A percentile compares a stretch with the other conserved stretches of the same genome.
Conservation (phyloP, 768 basidiomycete genomes). For the Exsudoporus frostii region DNA sequence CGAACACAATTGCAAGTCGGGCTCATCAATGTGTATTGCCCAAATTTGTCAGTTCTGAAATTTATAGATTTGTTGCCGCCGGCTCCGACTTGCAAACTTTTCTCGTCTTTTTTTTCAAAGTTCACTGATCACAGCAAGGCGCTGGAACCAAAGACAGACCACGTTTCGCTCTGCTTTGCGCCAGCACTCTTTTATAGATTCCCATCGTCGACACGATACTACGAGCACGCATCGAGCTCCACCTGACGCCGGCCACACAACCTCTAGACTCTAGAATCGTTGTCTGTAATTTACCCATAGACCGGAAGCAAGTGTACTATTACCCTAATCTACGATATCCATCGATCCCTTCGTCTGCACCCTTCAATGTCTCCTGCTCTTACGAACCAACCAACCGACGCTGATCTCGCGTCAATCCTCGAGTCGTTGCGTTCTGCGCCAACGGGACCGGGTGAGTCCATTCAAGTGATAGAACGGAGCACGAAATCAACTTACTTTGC, state of each 20-base stretch:
- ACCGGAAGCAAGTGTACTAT: conserved; percentile 16
- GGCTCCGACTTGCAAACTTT: neutral
- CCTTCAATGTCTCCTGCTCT: conserved; percentile 52
- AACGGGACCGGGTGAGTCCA: conserved; percentile 53
- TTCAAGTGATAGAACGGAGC: neutral
- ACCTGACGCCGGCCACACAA: neutral
- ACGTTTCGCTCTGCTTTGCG: neutral
- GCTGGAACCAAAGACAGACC: neutral
- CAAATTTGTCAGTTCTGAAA: conserved; percentile 7
- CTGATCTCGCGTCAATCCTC: conserved; percentile 41
- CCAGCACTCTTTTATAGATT: neutral
- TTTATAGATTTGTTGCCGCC: neutral
- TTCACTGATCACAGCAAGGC: neutral
- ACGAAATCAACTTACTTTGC: conserved; percentile 4
- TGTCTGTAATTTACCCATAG: conserved; percentile 14
- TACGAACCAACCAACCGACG: conserved; percentile 41
- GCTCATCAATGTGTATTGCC: neutral
- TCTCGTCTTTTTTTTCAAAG: neutral
- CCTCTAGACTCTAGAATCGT: conserved; percentile 16
- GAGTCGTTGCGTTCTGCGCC: conserved; percentile 55
- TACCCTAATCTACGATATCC: conserved; percentile 23
- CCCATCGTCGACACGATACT: conserved; percentile 5
- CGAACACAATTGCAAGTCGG: too few relatives aligned
- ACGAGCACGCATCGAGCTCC: conserved; percentile 3
- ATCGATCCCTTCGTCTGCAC: conserved; percentile 8